Conservation (phyloP, 176 grass and related monocot species). For the Hordeum marinum region DNA sequence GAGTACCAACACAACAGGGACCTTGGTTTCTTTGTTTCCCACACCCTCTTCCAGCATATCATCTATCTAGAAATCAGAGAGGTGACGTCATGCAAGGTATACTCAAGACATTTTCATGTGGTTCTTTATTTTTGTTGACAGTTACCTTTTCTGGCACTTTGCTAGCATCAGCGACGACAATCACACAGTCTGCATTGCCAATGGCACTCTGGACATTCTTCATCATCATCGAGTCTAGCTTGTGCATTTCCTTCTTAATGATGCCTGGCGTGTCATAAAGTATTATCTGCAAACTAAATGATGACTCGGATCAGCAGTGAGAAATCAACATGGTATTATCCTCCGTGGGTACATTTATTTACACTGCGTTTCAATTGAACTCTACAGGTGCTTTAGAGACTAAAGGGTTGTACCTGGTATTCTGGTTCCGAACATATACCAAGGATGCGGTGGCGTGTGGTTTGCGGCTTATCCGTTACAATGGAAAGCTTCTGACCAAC, state of each 20-base stretch:
- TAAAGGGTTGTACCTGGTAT: conserved; percentile 72
- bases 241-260: conserved; percentile 86
- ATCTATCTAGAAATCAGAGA: conserved; percentile 57
- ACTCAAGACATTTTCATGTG: not conserved
- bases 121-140: conserved; percentile 2
- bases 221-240: conserved; percentile 95
- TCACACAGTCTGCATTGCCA: conserved; percentile 75
- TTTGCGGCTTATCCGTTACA: conserved; percentile 91
- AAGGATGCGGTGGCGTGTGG: conserved; percentile 80
- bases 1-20: conserved; percentile 66
- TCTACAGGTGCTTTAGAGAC: conserved; percentile 21
- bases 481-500: conserved; percentile 95
- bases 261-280: conserved; percentile 94
- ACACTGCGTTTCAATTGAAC: not conserved
- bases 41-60: conserved; percentile 78
- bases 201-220: conserved; percentile 76
- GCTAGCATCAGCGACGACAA: conserved; percentile 76
- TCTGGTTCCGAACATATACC: conserved; percentile 88
- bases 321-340: not conserved
- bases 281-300: conserved; percentile 99
- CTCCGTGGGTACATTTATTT: not conserved
- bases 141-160: conserved; percentile 72
- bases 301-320: conserved; percentile 55
- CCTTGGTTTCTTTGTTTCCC: conserved; percentile 36
- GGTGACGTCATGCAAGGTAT: not conserved